Evolutionary conservation across 2,329 filamentous ascomycete species (phyloP).

Genomic region (Fusarium sterilihyphosum): DNA sequence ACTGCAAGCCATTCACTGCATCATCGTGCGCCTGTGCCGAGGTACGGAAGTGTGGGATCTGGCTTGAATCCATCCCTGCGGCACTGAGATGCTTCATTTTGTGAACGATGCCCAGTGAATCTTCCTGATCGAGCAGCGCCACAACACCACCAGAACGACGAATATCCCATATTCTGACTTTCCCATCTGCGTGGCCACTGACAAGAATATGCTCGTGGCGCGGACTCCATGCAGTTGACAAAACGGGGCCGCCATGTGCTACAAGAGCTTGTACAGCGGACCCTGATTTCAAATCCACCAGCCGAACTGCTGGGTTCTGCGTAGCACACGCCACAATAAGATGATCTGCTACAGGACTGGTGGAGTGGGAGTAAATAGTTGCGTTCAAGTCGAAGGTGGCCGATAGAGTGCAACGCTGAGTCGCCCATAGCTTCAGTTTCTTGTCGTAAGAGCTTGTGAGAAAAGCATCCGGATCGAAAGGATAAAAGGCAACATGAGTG

Average conservation of each 20-base stretch:
- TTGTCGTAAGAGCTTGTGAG: slow-evolving; percentile 82
- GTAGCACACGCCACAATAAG: slow-evolving; percentile 89
- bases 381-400: slow-evolving; percentile 75
- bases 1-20: slow-evolving; percentile 84
- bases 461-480: slow-evolving; percentile 80
- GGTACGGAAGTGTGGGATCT: slow-evolving; percentile 54
- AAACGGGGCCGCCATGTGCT: slow-evolving; percentile 73
- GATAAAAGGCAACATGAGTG: slow-evolving; percentile 80
- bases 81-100: slow-evolving; percentile 48
- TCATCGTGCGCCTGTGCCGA: slow-evolving; percentile 77
- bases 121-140: slow-evolving; percentile 84
- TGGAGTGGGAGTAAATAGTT: slow-evolving; percentile 79
- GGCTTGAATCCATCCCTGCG: slow-evolving; percentile 44
- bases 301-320: slow-evolving; percentile 82
- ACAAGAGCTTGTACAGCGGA: slow-evolving; percentile 75
- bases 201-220: slow-evolving; percentile 81
- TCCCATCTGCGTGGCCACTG: slow-evolving; percentile 86
- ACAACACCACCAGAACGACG: slow-evolving; percentile 80
- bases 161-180: slow-evolving; percentile 87
- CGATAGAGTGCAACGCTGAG: slow-evolving; percentile 67
- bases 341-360: slow-evolving; percentile 77
- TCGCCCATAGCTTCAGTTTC: slow-evolving; percentile 79
- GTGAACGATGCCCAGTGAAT: slow-evolving; percentile 74
- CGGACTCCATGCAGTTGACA: slow-evolving; percentile 84
- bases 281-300: slow-evolving; percentile 87